Evolutionary conservation across 306 rosid species (phyloP), one percentile per base, ranked within the genome.

Genomic region (Vigna hirtella): DNA sequence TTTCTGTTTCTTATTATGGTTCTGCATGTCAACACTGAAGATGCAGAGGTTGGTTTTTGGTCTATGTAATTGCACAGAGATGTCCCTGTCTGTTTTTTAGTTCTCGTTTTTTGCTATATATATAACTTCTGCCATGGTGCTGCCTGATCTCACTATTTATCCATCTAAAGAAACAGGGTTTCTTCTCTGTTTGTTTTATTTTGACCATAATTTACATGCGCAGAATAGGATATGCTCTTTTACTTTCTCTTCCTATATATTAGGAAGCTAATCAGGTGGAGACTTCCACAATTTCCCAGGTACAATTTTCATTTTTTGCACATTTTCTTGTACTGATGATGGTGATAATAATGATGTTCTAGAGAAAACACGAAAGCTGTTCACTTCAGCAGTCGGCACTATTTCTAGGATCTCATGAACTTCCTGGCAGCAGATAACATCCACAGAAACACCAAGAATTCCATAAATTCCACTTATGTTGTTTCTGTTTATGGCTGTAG

Each of bases 131-230:
- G 36, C 7, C 30, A 16, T 9, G 45, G 24, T n/a, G 9, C 32
- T 47, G 30, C 38, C 51, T 17, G 6, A 7, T 34, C n/a, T 28
- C 59, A 36, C 59, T 47, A 56, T 9, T 65, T 66, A 50, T 14
- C 24, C 66, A 38, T 53, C 34, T 32, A 72, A 72, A 53, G 61
- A 80, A 66, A 74, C 71, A 66, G 64, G 80, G 79, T 66, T 74
- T 58, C 53, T 73, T 55, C 36, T 59, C 59, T 75, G 67, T 81
- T 68, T 81, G 4, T 67, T 58, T 66, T 48, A 16, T 47, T 74
- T 56, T 20, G 56, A 57, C 9, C 36, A 72, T 34, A 80, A 53
- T 80, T 58, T 58, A 18, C 30, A 50, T 70, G 17, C 52, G 24
- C 6, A 7, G n/a, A 42, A 50, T 14, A 36, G n/a, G 34, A 40